These are phyloP conservation scores for Lophiotrema nucula DNA, from an alignment of 495 filamentous ascomycete genomes.

Conservation along the genomic window DNA sequence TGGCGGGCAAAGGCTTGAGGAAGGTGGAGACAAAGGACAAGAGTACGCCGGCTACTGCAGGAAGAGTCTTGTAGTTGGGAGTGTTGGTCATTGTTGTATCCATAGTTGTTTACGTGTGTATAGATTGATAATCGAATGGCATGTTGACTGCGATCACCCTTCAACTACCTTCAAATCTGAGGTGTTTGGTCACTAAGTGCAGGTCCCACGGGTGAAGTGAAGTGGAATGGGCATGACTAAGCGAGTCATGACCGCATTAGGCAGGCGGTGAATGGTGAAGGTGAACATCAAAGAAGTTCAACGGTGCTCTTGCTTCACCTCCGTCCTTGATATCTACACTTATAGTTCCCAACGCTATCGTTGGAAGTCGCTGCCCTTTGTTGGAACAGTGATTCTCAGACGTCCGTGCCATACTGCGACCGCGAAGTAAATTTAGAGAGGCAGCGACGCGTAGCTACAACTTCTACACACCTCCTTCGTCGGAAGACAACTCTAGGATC, in stretches of 20 bases:
- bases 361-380: too few species aligned
- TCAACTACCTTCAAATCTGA: too few species aligned
- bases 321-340: neutral
- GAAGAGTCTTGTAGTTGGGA: conserved; percentile 58
- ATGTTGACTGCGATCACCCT: too few species aligned
- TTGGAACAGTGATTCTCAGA: too few species aligned
- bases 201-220: too few species aligned
- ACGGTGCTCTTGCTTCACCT: neutral
- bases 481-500: too few species aligned
- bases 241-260: neutral
- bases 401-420: too few species aligned
- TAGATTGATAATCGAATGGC: conserved; percentile 1
- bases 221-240: neutral
- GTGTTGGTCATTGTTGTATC: conserved; percentile 2
- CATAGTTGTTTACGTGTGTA: conserved; percentile 11
- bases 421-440: too few species aligned
- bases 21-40: conserved; percentile 85
- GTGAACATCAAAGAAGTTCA: neutral
- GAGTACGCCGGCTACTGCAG: conserved; percentile 66
- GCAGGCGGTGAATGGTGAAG: neutral
- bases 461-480: too few species aligned
- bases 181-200: too few species aligned
- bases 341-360: neutral
- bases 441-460: too few species aligned
- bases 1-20: conserved; percentile 69